Evolutionary conservation across 1,139 yeast species (phyloP), one percentile per base, ranked within the genome.

Genomic region (Protomyces inouyei): DNA sequence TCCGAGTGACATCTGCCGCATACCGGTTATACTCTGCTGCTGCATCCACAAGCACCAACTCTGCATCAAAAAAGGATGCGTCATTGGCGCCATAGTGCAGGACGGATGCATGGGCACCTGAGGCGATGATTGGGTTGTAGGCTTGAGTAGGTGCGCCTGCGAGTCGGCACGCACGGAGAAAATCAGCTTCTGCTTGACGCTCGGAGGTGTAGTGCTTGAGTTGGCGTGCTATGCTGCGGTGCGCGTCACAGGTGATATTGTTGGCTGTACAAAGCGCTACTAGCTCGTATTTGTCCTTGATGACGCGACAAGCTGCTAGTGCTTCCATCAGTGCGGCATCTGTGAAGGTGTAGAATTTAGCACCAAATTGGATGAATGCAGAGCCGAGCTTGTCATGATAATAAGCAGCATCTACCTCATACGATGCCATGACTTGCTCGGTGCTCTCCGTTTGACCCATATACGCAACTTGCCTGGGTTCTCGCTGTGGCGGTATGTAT

Each of bases 21-120:
- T 93, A 93, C 73, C 90, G 84, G 68, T 84, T 83, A 97, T 97
- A 92, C 77, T 92, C 98, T 6, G 97, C 96, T 61, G 98, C 98
- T 4, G 98, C 98, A 76, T 93, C 98, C 67, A 93, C 86, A 67
- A 93, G 81, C 12, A 93, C 82, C 3, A 93, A 82, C 67, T 83
- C 85, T 69, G 82, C 82, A 3, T 82, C 82, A 32, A 76, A 80
- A 45, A 79, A 76, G 1, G 80, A 80, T 66, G 86, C 91, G 71
- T 91, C 95, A 72, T 93, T 93, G 72, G 85, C 86, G 18, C 88
- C 85, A 74, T 92, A 93, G 75, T 93, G 98, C 69, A 93, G 81
- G 2, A 97, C 90, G 28, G 96, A 90, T 73, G 97, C 89, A 68
- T 86, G 85, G 48, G 95, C 86, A 0, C 98, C 98, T 10, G 96